These are phyloP conservation scores for Vicia faba DNA, from an alignment of 306 rosid species.

Conservation along the genomic window DNA sequence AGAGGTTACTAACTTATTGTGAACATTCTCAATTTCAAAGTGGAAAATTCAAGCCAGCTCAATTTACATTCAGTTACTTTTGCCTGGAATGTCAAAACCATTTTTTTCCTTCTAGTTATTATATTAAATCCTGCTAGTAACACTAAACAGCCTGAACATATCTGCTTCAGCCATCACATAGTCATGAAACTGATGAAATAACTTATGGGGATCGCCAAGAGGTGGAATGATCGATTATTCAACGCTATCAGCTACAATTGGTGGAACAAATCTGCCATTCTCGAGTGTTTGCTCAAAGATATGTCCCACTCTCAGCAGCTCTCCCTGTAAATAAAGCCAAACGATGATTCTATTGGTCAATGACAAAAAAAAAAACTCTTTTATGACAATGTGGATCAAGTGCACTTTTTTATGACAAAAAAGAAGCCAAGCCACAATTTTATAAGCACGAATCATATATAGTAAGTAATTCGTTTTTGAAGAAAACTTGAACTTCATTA, in stretches of 20 bases:
- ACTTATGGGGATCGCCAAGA: slow-evolving; percentile 12
- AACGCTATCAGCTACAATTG: slow-evolving; percentile 56
- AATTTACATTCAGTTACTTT: slow-evolving; percentile 19
- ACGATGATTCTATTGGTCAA: slow-evolving; percentile 18
- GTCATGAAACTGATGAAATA: slow-evolving; percentile 25
- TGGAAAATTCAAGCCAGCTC: slow-evolving; percentile 6
- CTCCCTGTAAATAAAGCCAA: slow-evolving; percentile 57
- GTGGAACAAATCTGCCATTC: slow-evolving; percentile 78
- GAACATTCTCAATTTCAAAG: slow-evolving; percentile 29
- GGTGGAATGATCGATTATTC: slow-evolving; percentile 15
- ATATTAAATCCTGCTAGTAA: background rate
- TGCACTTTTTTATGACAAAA: too few relatives aligned
- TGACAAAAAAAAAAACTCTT: background rate
- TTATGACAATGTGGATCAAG: too few relatives aligned
- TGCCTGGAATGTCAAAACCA: slow-evolving; percentile 23
- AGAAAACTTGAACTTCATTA: slow-evolving; percentile 1
- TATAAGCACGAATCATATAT: background rate
- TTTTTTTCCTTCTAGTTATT: background rate
- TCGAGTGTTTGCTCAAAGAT: slow-evolving; percentile 90
- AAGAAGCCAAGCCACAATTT: background rate
- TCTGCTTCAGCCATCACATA: too few relatives aligned
- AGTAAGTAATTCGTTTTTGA: background rate
- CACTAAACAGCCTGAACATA: too few relatives aligned
- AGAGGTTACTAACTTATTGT: background rate
- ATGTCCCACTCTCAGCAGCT: slow-evolving; percentile 84